Conservation (phyloP, 2,329 filamentous ascomycete species). For the Claviceps pazoutovae region DNA sequence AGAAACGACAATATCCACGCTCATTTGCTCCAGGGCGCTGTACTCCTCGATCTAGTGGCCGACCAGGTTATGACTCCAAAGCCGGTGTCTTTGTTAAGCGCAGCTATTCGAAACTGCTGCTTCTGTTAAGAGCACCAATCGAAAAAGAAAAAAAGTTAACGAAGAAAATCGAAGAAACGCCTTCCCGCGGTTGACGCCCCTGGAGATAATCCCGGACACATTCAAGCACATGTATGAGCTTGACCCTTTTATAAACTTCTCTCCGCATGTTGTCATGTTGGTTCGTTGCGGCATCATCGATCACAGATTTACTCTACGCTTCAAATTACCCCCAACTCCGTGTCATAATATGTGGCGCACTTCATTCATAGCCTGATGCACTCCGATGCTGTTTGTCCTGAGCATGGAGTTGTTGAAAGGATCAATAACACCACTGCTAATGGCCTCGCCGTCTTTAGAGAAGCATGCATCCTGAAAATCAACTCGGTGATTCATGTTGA, state of each 20-base stretch:
- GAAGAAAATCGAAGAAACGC: neutral
- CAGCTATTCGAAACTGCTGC: too few relatives aligned
- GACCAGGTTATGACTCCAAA: neutral
- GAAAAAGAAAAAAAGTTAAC: neutral
- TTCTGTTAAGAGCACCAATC: neutral
- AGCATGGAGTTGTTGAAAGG: slow-evolving; percentile 34
- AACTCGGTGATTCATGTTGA: slow-evolving; percentile 72
- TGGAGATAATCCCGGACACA: too few relatives aligned
- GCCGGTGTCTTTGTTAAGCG: neutral
- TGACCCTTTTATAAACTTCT: too few relatives aligned
- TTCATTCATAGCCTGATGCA: slow-evolving; percentile 20
- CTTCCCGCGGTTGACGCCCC: neutral
- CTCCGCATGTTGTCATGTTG: too few relatives aligned
- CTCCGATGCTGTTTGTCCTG: slow-evolving; percentile 22
- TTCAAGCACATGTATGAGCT: too few relatives aligned
- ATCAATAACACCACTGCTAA: slow-evolving; percentile 20
- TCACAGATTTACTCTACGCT: neutral
- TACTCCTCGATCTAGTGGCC: neutral
- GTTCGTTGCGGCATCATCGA: too few relatives aligned
- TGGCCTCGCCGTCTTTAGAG: slow-evolving; percentile 20
- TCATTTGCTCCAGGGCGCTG: neutral
- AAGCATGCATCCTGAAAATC: slow-evolving; percentile 33
- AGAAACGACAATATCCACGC: neutral
- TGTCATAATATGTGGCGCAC: slow-evolving; percentile 18
- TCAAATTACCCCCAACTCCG: neutral